Conservation (phyloP, 169 alveolate genomes). For the Plasmodium fragile region DNA sequence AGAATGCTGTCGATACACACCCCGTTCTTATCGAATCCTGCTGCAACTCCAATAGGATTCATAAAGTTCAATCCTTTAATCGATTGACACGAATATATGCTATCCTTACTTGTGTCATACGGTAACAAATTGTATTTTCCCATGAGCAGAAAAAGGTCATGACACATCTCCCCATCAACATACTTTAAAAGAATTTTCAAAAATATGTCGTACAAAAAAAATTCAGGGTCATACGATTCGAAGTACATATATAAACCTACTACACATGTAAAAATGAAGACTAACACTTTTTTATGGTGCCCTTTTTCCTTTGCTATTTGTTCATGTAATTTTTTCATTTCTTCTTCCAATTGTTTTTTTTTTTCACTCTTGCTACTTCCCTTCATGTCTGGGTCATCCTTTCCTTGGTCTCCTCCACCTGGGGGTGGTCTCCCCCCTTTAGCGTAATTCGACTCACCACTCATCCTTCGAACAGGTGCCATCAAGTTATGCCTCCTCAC, state of each 20-base stretch:
- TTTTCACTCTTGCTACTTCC: neutral
- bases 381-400: neutral
- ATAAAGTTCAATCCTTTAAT: constrained; percentile 28
- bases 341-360: constrained; percentile 18
- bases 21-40: constrained; percentile 91
- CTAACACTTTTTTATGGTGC: constrained; percentile 35
- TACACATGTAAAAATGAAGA: constrained; percentile 18
- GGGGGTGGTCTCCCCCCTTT: neutral
- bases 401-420: neutral
- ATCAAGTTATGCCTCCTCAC: neutral
- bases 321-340: constrained; percentile 30
- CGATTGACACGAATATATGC: constrained; percentile 21
- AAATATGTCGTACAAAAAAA: constrained; percentile 77
- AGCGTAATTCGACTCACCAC: neutral
- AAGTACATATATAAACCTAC: constrained; percentile 43
- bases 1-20: constrained; percentile 82
- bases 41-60: constrained; percentile 89
- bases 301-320: constrained; percentile 27
- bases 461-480: neutral
- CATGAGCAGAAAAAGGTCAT: constrained; percentile 77
- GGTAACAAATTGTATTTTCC: constrained; percentile 83
- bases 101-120: constrained; percentile 79
- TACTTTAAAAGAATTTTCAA: constrained; percentile 77
- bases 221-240: constrained; percentile 73
- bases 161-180: constrained; percentile 83